A percentile compares a stretch with the other conserved stretches of the same genome.
phyloP scores from a whole-genome alignment of 352 stramenopile species.

The Globisporangium camurandrum region DNA sequence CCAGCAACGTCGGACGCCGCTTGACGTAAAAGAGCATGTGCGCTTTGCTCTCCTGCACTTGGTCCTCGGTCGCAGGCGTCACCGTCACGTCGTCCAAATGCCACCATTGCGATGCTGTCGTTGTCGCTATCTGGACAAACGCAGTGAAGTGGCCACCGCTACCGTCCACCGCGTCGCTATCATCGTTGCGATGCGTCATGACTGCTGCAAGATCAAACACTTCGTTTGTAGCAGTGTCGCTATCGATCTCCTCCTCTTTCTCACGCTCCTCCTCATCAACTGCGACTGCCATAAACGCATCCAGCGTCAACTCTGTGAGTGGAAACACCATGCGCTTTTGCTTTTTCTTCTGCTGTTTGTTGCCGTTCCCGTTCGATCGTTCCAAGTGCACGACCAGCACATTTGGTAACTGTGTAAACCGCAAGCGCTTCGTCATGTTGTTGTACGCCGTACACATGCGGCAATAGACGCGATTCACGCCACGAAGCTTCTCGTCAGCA shows the following conservation, averaged over 20 bases:
- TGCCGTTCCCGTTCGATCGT: slow-evolving; percentile 63
- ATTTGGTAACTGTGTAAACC: slow-evolving; percentile 52
- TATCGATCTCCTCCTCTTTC: slow-evolving; percentile 5
- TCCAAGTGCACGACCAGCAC: slow-evolving; percentile 73
- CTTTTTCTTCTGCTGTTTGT: slow-evolving; percentile 54
- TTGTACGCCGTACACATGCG: slow-evolving; percentile 43
- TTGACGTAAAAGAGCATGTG: slow-evolving; percentile 25
- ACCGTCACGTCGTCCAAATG: slow-evolving; percentile 56
- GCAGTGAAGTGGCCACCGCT: slow-evolving; percentile 69
- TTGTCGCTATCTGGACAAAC: slow-evolving; percentile 36
- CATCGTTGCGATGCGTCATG: slow-evolving; percentile 61
- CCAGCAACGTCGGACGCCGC: slow-evolving; percentile 4
- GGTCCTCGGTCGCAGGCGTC: slow-evolving; percentile 20
- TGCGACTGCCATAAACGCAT: slow-evolving; percentile 14
- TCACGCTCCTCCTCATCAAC: slow-evolving; percentile 12
- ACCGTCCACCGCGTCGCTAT: slow-evolving; percentile 56
- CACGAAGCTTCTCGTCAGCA: slow-evolving; percentile 43
- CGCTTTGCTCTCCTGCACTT: slow-evolving; percentile 46
- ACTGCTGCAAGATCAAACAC: slow-evolving; percentile 63
- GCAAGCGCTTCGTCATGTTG: slow-evolving; percentile 52
- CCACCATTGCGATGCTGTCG: slow-evolving; percentile 24
- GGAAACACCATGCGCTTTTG: slow-evolving; percentile 44
- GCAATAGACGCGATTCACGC: slow-evolving; percentile 61
- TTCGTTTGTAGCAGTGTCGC: background rate
- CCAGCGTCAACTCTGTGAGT: slow-evolving; percentile 31